Evolutionary conservation across 2,329 filamentous ascomycete species (phyloP).

Genomic region (Fusarium sp.): DNA sequence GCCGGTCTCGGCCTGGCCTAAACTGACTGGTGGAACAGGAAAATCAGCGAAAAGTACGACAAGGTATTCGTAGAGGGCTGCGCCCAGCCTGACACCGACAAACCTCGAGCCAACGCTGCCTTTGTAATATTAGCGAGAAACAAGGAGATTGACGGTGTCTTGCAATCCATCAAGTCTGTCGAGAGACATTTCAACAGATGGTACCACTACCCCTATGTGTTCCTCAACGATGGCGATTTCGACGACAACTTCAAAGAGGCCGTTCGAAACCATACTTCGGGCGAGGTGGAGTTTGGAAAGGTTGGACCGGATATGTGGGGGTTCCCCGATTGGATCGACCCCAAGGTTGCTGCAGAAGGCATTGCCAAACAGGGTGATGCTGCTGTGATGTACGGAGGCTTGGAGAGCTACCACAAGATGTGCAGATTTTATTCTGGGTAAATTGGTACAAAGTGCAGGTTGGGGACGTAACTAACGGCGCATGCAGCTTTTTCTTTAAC

Average conservation of each 20-base stretch:
- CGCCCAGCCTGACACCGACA: slow-evolving; percentile 79
- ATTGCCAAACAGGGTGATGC: slow-evolving; percentile 96
- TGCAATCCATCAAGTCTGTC: slow-evolving; percentile 97
- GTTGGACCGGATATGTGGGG: slow-evolving; percentile 94
- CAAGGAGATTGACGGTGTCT: slow-evolving; percentile 94
- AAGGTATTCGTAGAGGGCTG: slow-evolving; percentile 96
- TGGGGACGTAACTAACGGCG: slow-evolving; percentile 37
- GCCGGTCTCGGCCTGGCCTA: not conserved
- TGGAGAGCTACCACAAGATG: slow-evolving; percentile 99
- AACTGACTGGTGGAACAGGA: slow-evolving; percentile 64
- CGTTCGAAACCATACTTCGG: slow-evolving; percentile 90
- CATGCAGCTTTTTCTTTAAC: slow-evolving; percentile 88
- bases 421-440: slow-evolving; percentile 99
- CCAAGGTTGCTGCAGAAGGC: slow-evolving; percentile 92
- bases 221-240: slow-evolving; percentile 97
- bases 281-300: slow-evolving; percentile 89
- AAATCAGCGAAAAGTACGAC: slow-evolving; percentile 97
- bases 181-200: slow-evolving; percentile 99
- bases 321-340: slow-evolving; percentile 95
- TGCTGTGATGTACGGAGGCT: slow-evolving; percentile 98
- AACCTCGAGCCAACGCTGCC: slow-evolving; percentile 89
- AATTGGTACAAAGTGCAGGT: slow-evolving; percentile 46
- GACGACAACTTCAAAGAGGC: slow-evolving; percentile 92
- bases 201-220: slow-evolving; percentile 99
- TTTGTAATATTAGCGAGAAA: slow-evolving; percentile 97